Percentiles rank a stretch among this genome's conserved stretches.
phyloP scores from a whole-genome alignment of 2,329 filamentous ascomycete genomes.

The Dissoconium aciculare region DNA sequence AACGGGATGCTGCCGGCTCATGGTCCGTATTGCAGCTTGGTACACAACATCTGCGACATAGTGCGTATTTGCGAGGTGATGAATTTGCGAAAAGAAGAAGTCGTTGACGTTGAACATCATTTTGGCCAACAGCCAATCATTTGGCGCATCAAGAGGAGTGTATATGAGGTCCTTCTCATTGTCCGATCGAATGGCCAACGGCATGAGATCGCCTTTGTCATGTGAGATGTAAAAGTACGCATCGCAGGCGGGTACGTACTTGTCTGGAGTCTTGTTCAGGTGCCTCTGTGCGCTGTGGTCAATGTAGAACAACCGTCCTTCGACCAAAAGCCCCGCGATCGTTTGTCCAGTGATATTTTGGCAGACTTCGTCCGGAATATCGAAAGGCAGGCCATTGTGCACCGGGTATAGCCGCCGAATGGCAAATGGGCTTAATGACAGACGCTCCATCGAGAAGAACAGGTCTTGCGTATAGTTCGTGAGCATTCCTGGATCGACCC shows the following conservation, averaged over 20 bases:
- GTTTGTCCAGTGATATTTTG: constrained; percentile 22
- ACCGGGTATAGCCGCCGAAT: constrained; percentile 22
- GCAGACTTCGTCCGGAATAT: constrained; percentile 21
- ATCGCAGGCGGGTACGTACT: constrained; percentile 30
- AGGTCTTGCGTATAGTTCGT: constrained; percentile 35
- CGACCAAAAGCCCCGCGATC: constrained; percentile 21
- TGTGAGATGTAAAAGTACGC: constrained; percentile 35
- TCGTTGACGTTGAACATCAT: constrained; percentile 37
- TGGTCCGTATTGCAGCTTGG: constrained; percentile 32
- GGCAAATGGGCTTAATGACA: constrained; percentile 30
- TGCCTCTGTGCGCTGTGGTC: constrained; percentile 23
- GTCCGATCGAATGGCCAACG: constrained; percentile 36
- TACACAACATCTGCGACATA: constrained; percentile 31
- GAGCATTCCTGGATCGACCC: constrained; percentile 25
- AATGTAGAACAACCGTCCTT: constrained; percentile 31
- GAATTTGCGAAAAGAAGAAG: constrained; percentile 32
- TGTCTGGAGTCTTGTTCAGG: constrained; percentile 1
- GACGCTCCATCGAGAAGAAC: constrained; percentile 35
- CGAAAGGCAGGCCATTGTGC: constrained; percentile 26
- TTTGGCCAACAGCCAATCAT: constrained; percentile 40
- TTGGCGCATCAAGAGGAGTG: constrained; percentile 30
- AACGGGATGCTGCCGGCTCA: constrained; percentile 34
- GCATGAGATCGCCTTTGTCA: constrained; percentile 30
- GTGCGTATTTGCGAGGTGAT: constrained; percentile 33
- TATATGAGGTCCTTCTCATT: constrained; percentile 30